A percentile compares a stretch with the other conserved stretches of the same genome.
Conservation (phyloP, 2,329 filamentous ascomycete species). For the Colletotrichum falcatum region DNA sequence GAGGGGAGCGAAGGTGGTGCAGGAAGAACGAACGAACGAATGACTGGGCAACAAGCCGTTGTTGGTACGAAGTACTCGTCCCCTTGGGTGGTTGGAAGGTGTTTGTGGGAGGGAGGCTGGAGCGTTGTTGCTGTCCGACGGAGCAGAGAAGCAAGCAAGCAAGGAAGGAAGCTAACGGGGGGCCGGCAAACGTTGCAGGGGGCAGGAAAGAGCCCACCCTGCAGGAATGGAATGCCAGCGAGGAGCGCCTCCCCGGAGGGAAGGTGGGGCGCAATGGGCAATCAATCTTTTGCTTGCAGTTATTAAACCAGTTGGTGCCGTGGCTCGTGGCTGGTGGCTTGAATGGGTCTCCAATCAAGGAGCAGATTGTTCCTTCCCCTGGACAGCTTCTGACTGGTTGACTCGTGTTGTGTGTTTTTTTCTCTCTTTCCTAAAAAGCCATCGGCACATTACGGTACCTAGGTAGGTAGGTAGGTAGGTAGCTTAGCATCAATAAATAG, state of each 20-base stretch:
- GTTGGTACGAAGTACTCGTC: background rate
- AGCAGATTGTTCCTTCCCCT: background rate
- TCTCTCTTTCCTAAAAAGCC: conserved; percentile 11
- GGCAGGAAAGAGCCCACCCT: conserved; percentile 31
- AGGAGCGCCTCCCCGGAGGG: conserved; percentile 22
- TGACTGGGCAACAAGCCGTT: conserved; percentile 24
- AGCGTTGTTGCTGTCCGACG: conserved; percentile 41
- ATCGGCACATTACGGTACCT: conserved; percentile 45
- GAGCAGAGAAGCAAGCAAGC: conserved; percentile 28
- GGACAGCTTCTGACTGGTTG: conserved; percentile 15
- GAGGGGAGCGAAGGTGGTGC: conserved; percentile 35
- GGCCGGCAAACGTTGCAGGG: conserved; percentile 44
- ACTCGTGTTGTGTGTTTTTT: too few species aligned
- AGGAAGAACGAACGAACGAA: too few species aligned
- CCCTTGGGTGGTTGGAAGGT: conserved; percentile 15
- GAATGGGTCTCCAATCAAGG: conserved; percentile 17
- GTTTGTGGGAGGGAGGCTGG: conserved; percentile 21
- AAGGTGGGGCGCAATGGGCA: conserved; percentile 21
- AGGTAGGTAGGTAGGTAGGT: too few species aligned
- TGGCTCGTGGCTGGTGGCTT: conserved; percentile 14
- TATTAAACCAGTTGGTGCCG: background rate
- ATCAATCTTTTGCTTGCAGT: conserved; percentile 2
- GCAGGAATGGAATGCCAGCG: conserved; percentile 7
- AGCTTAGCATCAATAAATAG: conserved; percentile 31
- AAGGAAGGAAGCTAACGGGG: conserved; percentile 27